These are phyloP conservation scores for Austroboletus eburneus DNA, from an alignment of 768 basidiomycete species.

Conservation along the genomic window DNA sequence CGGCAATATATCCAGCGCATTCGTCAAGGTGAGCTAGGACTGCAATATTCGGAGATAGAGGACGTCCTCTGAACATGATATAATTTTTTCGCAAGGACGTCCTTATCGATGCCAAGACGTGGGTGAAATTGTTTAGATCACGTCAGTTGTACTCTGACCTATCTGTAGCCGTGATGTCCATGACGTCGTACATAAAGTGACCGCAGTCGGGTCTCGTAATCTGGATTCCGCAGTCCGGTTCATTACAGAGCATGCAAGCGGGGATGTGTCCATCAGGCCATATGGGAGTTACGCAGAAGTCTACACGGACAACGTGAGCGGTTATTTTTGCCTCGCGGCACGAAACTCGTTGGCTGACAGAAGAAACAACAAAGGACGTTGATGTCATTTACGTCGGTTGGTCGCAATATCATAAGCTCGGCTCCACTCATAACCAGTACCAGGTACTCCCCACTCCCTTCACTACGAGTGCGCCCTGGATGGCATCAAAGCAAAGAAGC, in stretches of 20 bases:
- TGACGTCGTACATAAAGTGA: conserved; percentile 65
- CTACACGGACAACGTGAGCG: conserved; percentile 61
- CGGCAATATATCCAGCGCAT: conserved; percentile 62
- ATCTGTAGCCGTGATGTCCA: conserved; percentile 52
- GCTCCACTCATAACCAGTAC: conserved; percentile 2
- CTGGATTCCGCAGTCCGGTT: conserved; percentile 67
- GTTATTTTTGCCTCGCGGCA: background rate
- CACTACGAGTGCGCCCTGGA: conserved; percentile 77
- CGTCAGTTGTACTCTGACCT: background rate
- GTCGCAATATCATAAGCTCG: conserved; percentile 2
- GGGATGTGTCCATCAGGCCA: conserved; percentile 54
- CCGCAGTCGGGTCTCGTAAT: conserved; percentile 75
- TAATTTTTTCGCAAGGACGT: conserved; percentile 51
- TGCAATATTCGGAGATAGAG: background rate
- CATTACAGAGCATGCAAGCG: conserved; percentile 48
- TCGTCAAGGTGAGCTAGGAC: conserved; percentile 54
- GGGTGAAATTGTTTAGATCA: conserved; percentile 22
- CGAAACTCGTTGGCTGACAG: conserved; percentile 1
- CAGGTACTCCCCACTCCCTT: conserved; percentile 80
- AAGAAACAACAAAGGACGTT: conserved; percentile 46
- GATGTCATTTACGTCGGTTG: conserved; percentile 74
- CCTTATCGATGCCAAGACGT: conserved; percentile 72
- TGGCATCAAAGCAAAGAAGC: conserved; percentile 75
- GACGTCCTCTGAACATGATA: too few species aligned
- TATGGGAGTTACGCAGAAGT: conserved; percentile 75